Percentiles rank a stretch among this genome's conserved stretches.
phyloP scores from a whole-genome alignment of 768 basidiomycete species.

The Naematelia aurantialba region DNA sequence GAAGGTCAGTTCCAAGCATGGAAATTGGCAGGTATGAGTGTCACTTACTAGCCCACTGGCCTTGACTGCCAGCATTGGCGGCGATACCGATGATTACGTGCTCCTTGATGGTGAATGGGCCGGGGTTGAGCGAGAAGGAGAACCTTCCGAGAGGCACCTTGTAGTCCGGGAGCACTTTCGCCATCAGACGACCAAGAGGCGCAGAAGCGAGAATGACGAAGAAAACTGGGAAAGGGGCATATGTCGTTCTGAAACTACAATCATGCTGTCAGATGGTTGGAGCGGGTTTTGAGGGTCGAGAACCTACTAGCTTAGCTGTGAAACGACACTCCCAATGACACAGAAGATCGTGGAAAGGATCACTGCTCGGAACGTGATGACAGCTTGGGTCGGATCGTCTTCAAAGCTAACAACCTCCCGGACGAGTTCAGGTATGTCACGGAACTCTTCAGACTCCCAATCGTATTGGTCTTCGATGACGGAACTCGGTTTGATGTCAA shows the following conservation, averaged over 20 bases:
- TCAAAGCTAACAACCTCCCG: conserved; percentile 14
- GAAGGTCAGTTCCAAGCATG: background rate
- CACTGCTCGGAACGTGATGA: conserved; percentile 9
- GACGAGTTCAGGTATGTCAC: conserved; percentile 10
- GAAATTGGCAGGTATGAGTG: background rate
- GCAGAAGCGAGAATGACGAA: conserved; percentile 17
- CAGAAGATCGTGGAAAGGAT: conserved; percentile 6
- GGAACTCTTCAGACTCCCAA: conserved; percentile 16
- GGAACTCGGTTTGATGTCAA: background rate
- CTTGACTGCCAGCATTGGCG: conserved; percentile 12
- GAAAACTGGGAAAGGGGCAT: conserved; percentile 15
- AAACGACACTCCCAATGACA: conserved; percentile 8
- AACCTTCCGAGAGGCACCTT: conserved; percentile 23
- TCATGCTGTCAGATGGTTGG: background rate
- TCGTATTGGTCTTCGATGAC: conserved; percentile 3
- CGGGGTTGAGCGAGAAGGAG: conserved; percentile 36
- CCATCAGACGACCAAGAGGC: conserved; percentile 30
- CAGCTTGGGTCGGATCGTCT: conserved; percentile 9
- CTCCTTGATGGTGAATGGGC: conserved; percentile 44
- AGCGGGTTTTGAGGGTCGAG: background rate
- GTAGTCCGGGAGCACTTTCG: conserved; percentile 19
- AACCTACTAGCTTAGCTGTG: background rate
- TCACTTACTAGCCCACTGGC: conserved; percentile 8
- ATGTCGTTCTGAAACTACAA: conserved; percentile 12
- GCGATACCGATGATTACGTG: conserved; percentile 36